Evolutionary conservation across 2,329 filamentous ascomycete genomes (phyloP), one percentile per base, ranked within the genome.

Genomic region (Diaporthe vaccinii): DNA sequence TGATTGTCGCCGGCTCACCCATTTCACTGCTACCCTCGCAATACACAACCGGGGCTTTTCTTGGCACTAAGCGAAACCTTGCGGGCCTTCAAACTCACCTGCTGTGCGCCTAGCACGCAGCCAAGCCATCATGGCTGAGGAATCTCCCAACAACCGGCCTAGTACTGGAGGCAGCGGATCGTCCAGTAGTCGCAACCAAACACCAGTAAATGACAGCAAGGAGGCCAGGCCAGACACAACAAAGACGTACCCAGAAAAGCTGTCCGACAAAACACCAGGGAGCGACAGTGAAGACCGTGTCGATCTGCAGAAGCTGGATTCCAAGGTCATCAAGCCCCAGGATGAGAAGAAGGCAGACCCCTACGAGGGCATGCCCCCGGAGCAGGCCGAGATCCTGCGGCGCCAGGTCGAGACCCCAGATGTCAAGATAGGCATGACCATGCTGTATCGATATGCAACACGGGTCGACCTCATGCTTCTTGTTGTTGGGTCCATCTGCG

Each of bases 371-470:
- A 86, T 96, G 4, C 90, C 93, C 2, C 83, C 89, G 12, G 81
- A 92, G 75, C 93, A 96, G 83, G 91, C 89, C 72, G 86, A 88
- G 28, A 89, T 96, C 72, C 84, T 97, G 76, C 91, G 89, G 82
- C 87, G 86, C 75, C 94, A 97, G 84, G 87, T 95, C 77, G 85
- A 91, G 68, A 91, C 91, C 0, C 92, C 92, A 44, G 86, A 89
- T 15, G 86, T 92, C 74, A 91, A 91, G 79, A 87, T 94, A 46
- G 92, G 90, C n/a, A 88, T 92, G 77, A 86, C 87, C 76, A 90
- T 89, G 0, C 86, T 95, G 28, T 95, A 91, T 82, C 91, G 93
- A 77, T 96, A 95, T 85, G 90, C 93, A 4, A 92, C 91, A 1
- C 87, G 84, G 67, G 89, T 87, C 78, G 94, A 96, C 80, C 80